phyloP scores from a whole-genome alignment of 1,284 basidiomycete genomes.

The Tilletiaria anomala region DNA sequence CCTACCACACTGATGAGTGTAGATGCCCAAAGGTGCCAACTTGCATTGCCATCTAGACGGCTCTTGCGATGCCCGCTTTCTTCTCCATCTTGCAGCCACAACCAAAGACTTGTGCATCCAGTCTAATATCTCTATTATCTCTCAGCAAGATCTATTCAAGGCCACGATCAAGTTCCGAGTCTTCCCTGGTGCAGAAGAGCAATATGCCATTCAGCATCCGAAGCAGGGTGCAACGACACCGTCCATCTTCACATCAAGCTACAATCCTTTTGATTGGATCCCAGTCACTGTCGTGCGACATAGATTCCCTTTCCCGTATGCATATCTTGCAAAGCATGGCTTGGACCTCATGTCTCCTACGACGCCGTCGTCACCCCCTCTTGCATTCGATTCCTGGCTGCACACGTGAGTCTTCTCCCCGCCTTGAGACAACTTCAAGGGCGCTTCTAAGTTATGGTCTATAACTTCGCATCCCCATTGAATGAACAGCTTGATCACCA shows the following conservation, averaged over 20 bases:
- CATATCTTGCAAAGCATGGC: slow-evolving; percentile 6
- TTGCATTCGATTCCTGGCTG: slow-evolving; percentile 15
- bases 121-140: slow-evolving; percentile 8
- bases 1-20: too few species aligned
- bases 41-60: slow-evolving; percentile 30
- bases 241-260: slow-evolving; percentile 2
- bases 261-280: slow-evolving; percentile 16
- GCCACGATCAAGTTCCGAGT: slow-evolving; percentile 2
- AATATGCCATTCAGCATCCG: slow-evolving; percentile 3
- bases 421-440: too few species aligned
- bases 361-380: not conserved
- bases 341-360: not conserved
- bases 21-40: slow-evolving; percentile 23
- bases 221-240: slow-evolving; percentile 2
- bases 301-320: slow-evolving; percentile 12
- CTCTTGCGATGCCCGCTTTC: slow-evolving; percentile 17
- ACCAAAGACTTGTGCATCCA: not conserved
- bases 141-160: slow-evolving; percentile 10
- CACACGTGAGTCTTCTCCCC: slow-evolving; percentile 4
- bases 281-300: slow-evolving; percentile 8
- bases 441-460: too few species aligned
- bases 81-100: slow-evolving; percentile 10
- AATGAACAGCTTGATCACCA: slow-evolving; percentile 14
- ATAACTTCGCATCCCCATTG: too few species aligned
- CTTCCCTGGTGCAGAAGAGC: not conserved